A percentile compares a stretch with the other conserved stretches of the same genome.
phyloP scores from a whole-genome alignment of 768 basidiomycete genomes.

The Mycena maculata region DNA sequence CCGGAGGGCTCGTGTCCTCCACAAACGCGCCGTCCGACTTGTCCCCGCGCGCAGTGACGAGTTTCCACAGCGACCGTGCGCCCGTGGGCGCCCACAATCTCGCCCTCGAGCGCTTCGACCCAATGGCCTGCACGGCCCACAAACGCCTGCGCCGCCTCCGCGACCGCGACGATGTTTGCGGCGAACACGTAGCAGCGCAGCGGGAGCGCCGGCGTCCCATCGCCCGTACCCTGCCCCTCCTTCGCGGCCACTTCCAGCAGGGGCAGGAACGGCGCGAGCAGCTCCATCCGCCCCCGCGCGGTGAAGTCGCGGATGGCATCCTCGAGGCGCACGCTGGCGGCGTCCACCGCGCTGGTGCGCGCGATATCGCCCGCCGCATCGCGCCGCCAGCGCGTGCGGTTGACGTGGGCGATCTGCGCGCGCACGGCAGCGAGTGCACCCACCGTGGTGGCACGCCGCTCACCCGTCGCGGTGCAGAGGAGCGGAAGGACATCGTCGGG shows the following conservation, averaged over 20 bases:
- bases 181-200: conserved; percentile 61
- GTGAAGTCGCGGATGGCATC: conserved; percentile 45
- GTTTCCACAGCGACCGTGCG: conserved; percentile 47
- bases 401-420: conserved; percentile 45
- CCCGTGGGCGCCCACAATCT: conserved; percentile 65
- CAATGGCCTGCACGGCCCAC: conserved; percentile 51
- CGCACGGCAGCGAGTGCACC: conserved; percentile 41
- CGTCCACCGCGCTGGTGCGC: conserved; percentile 30
- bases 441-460: conserved; percentile 47
- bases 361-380: conserved; percentile 39
- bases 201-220: conserved; percentile 35
- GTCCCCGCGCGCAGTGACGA: conserved; percentile 44
- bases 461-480: conserved; percentile 47
- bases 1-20: conserved; percentile 39
- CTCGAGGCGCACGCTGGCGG: not conserved
- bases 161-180: conserved; percentile 54
- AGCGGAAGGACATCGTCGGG: conserved; percentile 49
- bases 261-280: conserved; percentile 57
- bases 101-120: conserved; percentile 49
- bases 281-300: conserved; percentile 43
- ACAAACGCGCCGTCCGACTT: conserved; percentile 38
- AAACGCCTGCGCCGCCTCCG: conserved; percentile 49
- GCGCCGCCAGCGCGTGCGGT: conserved; percentile 47
- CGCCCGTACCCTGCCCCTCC: conserved; percentile 20
- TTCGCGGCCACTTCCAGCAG: conserved; percentile 44